These are phyloP conservation scores for Phytopythium cucurbitacearum DNA, from an alignment of 352 stramenopile genomes.

Conservation along the genomic window DNA sequence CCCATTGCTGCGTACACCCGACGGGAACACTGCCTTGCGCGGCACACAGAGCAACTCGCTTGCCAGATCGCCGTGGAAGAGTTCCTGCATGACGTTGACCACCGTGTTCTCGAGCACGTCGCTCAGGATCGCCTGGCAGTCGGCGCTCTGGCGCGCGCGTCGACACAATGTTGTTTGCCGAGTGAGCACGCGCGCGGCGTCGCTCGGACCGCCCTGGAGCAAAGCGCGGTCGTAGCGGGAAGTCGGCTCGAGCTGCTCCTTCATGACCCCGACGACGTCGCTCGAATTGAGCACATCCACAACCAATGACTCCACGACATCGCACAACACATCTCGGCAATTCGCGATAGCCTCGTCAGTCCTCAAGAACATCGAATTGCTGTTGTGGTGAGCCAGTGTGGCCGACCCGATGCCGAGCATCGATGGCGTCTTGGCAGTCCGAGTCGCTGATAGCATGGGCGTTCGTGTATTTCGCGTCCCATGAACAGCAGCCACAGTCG, in stretches of 20 bases:
- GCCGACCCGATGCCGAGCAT: slow-evolving; percentile 1
- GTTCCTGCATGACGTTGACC: slow-evolving; percentile 77
- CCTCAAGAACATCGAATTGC: slow-evolving; percentile 1
- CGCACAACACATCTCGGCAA: slow-evolving; percentile 40
- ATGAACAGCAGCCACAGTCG: slow-evolving; percentile 6
- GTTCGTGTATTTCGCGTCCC: slow-evolving; percentile 11
- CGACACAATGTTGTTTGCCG: slow-evolving; percentile 13
- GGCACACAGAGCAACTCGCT: slow-evolving; percentile 63
- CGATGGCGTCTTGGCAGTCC: slow-evolving; percentile 9
- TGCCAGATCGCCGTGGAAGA: slow-evolving; percentile 75
- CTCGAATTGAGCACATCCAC: slow-evolving; percentile 54
- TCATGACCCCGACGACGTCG: slow-evolving; percentile 37
- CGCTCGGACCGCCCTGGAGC: slow-evolving; percentile 5
- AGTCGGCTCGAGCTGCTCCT: slow-evolving; percentile 30
- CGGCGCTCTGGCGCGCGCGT: slow-evolving; percentile 35
- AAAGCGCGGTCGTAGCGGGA: slow-evolving; percentile 16
- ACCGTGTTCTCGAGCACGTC: slow-evolving; percentile 77
- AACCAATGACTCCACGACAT: slow-evolving; percentile 56
- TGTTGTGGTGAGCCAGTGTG: slow-evolving; percentile 1
- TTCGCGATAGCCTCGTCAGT: slow-evolving; percentile 11
- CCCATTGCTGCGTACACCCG: slow-evolving; percentile 1
- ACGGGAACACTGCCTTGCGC: slow-evolving; percentile 48
- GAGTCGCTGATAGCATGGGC: slow-evolving; percentile 5
- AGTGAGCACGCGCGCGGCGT: too few species aligned
- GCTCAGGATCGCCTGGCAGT: slow-evolving; percentile 59